These are phyloP conservation scores for Epicoccum nigrum DNA, from an alignment of 2,329 filamentous ascomycete species.

Conservation along the genomic window DNA sequence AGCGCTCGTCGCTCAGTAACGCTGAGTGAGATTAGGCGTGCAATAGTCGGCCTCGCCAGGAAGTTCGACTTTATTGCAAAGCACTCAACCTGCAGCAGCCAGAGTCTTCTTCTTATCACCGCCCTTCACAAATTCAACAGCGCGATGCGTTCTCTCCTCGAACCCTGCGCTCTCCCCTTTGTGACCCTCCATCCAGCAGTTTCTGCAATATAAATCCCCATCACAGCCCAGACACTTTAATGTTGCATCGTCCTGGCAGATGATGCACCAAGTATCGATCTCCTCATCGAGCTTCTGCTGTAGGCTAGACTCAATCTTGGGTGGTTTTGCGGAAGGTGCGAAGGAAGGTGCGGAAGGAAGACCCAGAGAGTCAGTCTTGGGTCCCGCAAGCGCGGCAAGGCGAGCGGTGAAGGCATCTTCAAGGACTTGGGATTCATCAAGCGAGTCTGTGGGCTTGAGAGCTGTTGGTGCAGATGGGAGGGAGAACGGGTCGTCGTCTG, in stretches of 20 bases:
- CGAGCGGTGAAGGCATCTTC: slow-evolving; percentile 55
- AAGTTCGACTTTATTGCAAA: background rate
- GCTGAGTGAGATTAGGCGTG: too few species aligned
- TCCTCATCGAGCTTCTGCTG: slow-evolving; percentile 69
- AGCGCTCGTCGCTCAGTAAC: too few species aligned
- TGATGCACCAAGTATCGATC: slow-evolving; percentile 77
- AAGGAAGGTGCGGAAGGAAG: slow-evolving; percentile 57
- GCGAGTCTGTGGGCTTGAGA: slow-evolving; percentile 31
- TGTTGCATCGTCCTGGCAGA: slow-evolving; percentile 79
- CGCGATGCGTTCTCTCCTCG: slow-evolving; percentile 73
- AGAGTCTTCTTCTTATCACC: slow-evolving; percentile 13
- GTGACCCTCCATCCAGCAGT: slow-evolving; percentile 85
- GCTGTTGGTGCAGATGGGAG: slow-evolving; percentile 53
- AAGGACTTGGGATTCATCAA: slow-evolving; percentile 39
- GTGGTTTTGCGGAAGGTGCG: slow-evolving; percentile 47
- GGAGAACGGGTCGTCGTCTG: slow-evolving; percentile 24
- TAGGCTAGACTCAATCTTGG: slow-evolving; percentile 43
- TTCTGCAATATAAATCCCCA: slow-evolving; percentile 73
- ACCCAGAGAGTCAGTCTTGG: slow-evolving; percentile 35
- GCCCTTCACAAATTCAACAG: slow-evolving; percentile 60
- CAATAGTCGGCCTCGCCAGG: too few species aligned
- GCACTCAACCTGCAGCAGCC: slow-evolving; percentile 10
- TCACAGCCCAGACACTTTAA: slow-evolving; percentile 75
- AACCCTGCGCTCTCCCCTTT: slow-evolving; percentile 70
- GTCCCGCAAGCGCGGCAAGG: slow-evolving; percentile 49